Conservation (phyloP, 2,329 filamentous ascomycete genomes). For the Claviceps sp. region DNA sequence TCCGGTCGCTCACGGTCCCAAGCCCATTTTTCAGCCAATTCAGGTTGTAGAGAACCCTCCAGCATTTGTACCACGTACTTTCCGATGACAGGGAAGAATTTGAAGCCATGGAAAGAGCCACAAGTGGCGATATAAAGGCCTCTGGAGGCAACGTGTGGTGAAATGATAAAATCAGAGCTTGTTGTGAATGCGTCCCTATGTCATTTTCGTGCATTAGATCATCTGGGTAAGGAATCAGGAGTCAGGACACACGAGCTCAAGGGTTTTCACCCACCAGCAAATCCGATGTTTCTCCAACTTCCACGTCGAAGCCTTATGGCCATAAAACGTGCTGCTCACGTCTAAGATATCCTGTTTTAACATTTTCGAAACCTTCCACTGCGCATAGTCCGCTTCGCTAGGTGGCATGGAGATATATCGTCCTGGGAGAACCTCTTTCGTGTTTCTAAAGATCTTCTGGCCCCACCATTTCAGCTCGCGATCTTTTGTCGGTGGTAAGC, state of each 20-base stretch:
- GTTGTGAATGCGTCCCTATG: slow-evolving; percentile 51
- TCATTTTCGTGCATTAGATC: neutral
- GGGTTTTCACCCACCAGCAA: slow-evolving; percentile 41
- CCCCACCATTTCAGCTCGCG: slow-evolving; percentile 48
- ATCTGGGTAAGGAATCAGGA: too few relatives aligned
- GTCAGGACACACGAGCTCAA: neutral
- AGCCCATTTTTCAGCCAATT: slow-evolving; percentile 35
- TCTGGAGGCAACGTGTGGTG: slow-evolving; percentile 34
- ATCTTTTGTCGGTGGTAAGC: slow-evolving; percentile 38
- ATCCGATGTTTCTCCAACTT: slow-evolving; percentile 49
- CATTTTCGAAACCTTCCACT: slow-evolving; percentile 44
- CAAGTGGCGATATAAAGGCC: slow-evolving; percentile 50
- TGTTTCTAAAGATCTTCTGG: slow-evolving; percentile 45
- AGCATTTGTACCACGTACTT: slow-evolving; percentile 47
- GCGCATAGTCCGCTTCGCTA: slow-evolving; percentile 39
- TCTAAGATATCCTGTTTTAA: slow-evolving; percentile 46
- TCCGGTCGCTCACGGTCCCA: slow-evolving; percentile 48
- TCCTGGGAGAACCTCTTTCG: slow-evolving; percentile 36
- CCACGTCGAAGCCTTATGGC: slow-evolving; percentile 39
- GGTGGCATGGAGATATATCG: slow-evolving; percentile 44
- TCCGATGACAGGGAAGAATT: slow-evolving; percentile 53
- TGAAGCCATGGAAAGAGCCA: slow-evolving; percentile 55
- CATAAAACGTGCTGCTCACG: slow-evolving; percentile 45
- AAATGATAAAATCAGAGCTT: slow-evolving; percentile 48
- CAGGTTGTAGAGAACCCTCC: slow-evolving; percentile 28